Conservation (phyloP, 495 filamentous ascomycete species). For the Darksidea phi region DNA sequence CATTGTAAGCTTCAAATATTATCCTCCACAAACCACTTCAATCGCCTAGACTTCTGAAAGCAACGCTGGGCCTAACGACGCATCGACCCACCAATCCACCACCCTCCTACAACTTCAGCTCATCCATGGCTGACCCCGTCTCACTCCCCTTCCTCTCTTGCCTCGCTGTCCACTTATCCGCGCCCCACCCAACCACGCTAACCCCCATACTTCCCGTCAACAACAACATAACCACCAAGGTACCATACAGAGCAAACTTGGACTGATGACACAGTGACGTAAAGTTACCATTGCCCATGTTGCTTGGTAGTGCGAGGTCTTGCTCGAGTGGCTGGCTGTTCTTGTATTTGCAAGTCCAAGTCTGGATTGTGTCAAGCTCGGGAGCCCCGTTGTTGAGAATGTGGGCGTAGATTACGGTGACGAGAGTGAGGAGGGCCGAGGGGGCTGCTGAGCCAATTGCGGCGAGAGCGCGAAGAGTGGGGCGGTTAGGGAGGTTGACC, state of each 20-base stretch:
- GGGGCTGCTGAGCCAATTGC: constrained; percentile 35
- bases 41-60: no score
- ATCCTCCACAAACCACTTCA: no score
- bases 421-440: constrained; percentile 32
- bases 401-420: constrained; percentile 39
- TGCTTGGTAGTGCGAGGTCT: constrained; percentile 16
- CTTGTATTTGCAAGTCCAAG: constrained; percentile 38
- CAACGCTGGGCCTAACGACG: no score
- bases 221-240: constrained; percentile 28
- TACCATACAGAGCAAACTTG: constrained; percentile 36
- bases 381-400: constrained; percentile 40
- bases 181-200: constrained; percentile 26
- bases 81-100: no score
- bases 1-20: no score
- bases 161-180: constrained; percentile 34
- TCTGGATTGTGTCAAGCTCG: constrained; percentile 39
- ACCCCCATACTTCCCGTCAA: constrained; percentile 11
- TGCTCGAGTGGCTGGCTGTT: constrained; percentile 13
- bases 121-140: constrained; percentile 6
- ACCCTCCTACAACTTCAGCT: no score
- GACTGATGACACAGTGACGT: constrained; percentile 22
- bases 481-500: constrained; percentile 18
- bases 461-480: constrained; percentile 32
- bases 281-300: constrained; percentile 31
- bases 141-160: constrained; percentile 26